Percentiles rank a stretch among this genome's conserved stretches.
phyloP scores from a whole-genome alignment of 805 yeast species.

The Diddensiella santjacobensis region DNA sequence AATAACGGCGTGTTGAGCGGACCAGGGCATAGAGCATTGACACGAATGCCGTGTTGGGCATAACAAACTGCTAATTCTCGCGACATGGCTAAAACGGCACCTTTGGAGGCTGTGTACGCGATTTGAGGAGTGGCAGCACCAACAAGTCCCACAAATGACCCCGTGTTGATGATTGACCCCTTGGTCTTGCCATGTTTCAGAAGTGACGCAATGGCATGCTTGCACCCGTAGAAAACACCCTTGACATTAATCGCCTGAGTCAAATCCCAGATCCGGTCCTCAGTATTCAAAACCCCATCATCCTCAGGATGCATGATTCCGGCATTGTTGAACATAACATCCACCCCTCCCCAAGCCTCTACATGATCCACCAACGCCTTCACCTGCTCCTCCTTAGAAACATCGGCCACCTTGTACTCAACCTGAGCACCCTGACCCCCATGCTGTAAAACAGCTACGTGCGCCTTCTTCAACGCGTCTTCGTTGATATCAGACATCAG shows the following conservation, averaged over 20 bases:
- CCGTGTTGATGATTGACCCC: constrained; percentile 37
- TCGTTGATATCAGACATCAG: constrained; percentile 72
- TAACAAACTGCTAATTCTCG: constrained; percentile 53
- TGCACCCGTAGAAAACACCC: constrained; percentile 37
- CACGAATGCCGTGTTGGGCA: constrained; percentile 53
- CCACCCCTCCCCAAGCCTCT: constrained; percentile 71
- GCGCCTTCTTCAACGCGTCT: constrained; percentile 50
- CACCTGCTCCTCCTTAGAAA: constrained; percentile 33
- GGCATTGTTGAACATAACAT: constrained; percentile 84
- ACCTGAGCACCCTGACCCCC: constrained; percentile 69
- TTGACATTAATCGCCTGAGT: constrained; percentile 37
- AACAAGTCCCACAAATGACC: constrained; percentile 36
- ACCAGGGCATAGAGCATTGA: constrained; percentile 57
- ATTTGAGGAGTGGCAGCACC: constrained; percentile 40
- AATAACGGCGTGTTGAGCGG: constrained; percentile 60
- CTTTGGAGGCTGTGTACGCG: constrained; percentile 39
- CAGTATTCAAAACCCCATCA: constrained; percentile 33
- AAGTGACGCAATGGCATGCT: constrained; percentile 34
- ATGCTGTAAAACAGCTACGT: constrained; percentile 61
- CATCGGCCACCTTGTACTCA: constrained; percentile 29
- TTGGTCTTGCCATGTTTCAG: constrained; percentile 27
- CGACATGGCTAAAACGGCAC: constrained; percentile 37
- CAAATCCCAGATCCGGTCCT: constrained; percentile 35
- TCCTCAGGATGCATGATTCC: constrained; percentile 51
- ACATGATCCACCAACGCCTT: constrained; percentile 45